Base-by-base conservation (phyloP, 768 basidiomycete species). In the Ramaria rubella region DNA sequence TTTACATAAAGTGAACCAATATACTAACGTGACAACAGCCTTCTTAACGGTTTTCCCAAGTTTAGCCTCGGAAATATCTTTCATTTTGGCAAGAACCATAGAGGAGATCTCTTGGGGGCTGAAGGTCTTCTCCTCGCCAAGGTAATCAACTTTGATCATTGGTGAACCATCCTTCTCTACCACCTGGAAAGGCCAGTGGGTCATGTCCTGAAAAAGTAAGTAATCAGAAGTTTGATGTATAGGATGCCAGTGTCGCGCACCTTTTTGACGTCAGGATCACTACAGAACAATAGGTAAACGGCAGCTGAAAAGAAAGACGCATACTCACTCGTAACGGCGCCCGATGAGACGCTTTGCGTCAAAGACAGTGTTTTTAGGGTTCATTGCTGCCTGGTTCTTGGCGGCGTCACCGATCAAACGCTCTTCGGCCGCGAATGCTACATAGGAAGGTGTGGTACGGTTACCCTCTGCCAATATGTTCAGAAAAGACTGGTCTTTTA, bases 61-160 rank as follows among this genome's bases (percentile, higher is more conserved):
- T 77, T 99, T 97, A 62, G 95, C 92, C 78, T 99, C 96, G 44
- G 95, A 92, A 66, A 94, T 96, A 74, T 98, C 96, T 83, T 96
- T 98, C 94, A 99, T 98, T 80, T 99, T 99, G 62, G 80, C 81
- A 66, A 99, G 86, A 65, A 99, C 96, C 96, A 98, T 99, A 61
- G 96, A 90, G n/a, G 96, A 99, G 69, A 99, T 94, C 75, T 99
- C 96, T 77, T 94, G 94, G 55, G 92, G 96, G 65, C 86, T 92
- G 80, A 97, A 98, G 58, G 87, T 88, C 77, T 97, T 97, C 62
- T 87, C 88, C 72, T 98, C 94, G 61, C 81, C 81, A 61, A 96
- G 86, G 76, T 99, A 98, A 68, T 92, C 81, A 62, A 98, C 94
- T 77, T 90, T 87, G 79, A 98, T 94, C 75, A 93, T 75, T 51